Percentiles rank a stretch among this genome's conserved stretches.
These are phyloP conservation scores for Acanthamoeba castellanii DNA, from an alignment of 208 protist species.

Conservation along the genomic window DNA sequence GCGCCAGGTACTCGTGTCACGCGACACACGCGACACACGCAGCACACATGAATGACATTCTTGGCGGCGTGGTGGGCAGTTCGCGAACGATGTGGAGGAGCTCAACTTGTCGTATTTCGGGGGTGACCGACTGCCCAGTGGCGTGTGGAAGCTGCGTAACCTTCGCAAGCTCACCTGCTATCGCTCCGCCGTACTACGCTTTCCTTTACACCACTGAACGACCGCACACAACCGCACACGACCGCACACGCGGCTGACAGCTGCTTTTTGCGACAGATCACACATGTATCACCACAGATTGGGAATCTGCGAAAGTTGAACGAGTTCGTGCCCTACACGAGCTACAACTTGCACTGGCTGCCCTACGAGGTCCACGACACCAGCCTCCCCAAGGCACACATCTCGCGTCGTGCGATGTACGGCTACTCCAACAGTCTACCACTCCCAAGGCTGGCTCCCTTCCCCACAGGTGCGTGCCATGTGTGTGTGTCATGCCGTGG, in stretches of 20 bases:
- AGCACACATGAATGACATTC: no score
- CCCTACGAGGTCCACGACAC: not conserved
- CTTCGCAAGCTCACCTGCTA: not conserved
- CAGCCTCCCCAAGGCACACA: not conserved
- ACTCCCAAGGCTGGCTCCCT: not conserved
- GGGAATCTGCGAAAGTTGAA: not conserved
- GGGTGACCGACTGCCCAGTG: not conserved
- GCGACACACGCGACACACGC: no score
- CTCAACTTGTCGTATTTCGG: not conserved
- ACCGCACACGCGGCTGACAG: not conserved
- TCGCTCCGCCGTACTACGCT: not conserved
- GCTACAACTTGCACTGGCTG: not conserved
- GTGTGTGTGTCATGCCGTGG: not conserved
- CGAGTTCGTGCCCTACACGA: not conserved
- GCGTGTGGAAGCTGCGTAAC: not conserved
- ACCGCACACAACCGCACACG: no score
- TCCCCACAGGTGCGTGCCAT: not conserved
- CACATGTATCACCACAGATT: not conserved
- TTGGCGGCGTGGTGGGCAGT: not conserved
- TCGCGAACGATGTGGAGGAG: not conserved
- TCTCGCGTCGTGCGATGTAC: not conserved
- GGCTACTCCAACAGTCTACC: not conserved
- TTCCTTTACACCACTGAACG: not conserved
- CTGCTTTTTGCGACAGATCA: not conserved
- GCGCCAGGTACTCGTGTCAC: not conserved